Conservation (phyloP, 768 basidiomycete genomes). For the Rhizopogon roseolus region DNA sequence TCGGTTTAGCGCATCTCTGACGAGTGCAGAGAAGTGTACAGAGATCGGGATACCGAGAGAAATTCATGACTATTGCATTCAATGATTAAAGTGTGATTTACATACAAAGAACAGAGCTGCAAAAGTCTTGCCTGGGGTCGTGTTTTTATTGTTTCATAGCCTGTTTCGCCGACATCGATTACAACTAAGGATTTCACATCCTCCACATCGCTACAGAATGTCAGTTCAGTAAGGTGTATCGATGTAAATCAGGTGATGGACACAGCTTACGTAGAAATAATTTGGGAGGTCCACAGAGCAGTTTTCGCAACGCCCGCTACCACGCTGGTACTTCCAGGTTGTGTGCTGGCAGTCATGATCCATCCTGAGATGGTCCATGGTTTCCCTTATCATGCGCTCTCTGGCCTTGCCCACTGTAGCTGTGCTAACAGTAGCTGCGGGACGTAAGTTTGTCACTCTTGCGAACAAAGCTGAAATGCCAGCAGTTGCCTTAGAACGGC, state of each 20-base stretch:
- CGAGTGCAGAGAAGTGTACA: too few relatives aligned
- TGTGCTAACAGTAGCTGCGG: neutral
- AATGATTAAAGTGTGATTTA: too few relatives aligned
- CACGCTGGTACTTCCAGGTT: slow-evolving; percentile 38
- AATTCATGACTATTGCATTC: too few relatives aligned
- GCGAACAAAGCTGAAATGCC: neutral
- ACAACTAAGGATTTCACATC: slow-evolving; percentile 30
- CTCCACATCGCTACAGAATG: slow-evolving; percentile 23
- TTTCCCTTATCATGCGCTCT: slow-evolving; percentile 21
- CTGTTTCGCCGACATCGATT: slow-evolving; percentile 34
- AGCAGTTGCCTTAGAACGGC: too few relatives aligned
- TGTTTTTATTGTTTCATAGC: slow-evolving; percentile 9
- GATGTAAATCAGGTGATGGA: neutral
- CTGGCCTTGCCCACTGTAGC: slow-evolving; percentile 2
- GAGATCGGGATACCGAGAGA: too few relatives aligned
- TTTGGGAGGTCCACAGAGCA: slow-evolving; percentile 36
- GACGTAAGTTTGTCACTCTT: neutral
- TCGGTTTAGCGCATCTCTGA: too few relatives aligned
- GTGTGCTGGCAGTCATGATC: slow-evolving; percentile 50
- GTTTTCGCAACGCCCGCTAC: slow-evolving; percentile 41
- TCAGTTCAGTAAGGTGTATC: neutral
- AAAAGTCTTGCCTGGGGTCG: too few relatives aligned
- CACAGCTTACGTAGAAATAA: slow-evolving; percentile 45
- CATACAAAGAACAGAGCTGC: too few relatives aligned
- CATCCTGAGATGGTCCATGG: slow-evolving; percentile 35